Evolutionary conservation across 768 basidiomycete species (phyloP).

Genomic region (Lactifluus piperatus): DNA sequence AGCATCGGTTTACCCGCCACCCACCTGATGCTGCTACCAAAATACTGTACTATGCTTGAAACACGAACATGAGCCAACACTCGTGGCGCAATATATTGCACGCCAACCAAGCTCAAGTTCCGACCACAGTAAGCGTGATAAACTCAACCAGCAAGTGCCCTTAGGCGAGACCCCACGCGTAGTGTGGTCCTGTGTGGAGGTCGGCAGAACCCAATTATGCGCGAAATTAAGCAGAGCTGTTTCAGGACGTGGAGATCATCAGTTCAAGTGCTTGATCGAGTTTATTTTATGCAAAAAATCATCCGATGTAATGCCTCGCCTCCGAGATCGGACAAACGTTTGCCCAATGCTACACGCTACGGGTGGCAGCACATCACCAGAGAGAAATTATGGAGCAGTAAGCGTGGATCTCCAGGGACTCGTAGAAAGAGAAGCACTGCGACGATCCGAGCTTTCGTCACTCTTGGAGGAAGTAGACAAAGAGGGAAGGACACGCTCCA

Average conservation of each 20-base stretch:
- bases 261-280: not conserved
- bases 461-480: not conserved
- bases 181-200: too few species aligned
- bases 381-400: not conserved
- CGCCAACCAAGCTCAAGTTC: not conserved
- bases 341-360: not conserved
- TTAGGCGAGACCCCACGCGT: not conserved
- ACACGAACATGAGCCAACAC: not conserved
- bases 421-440: not conserved
- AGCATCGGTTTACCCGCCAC: not conserved
- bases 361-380: not conserved
- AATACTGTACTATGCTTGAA: not conserved
- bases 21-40: not conserved
- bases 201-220: not conserved
- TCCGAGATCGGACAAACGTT: conserved; percentile 6
- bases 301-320: not conserved
- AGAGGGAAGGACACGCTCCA: conserved; percentile 6
- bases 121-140: not conserved
- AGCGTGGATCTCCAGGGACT: not conserved
- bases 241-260: not conserved
- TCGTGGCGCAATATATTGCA: not conserved
- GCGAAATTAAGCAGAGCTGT: not conserved
- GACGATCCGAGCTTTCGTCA: not conserved
- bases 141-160: not conserved
- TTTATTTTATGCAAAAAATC: not conserved